These are phyloP conservation scores for Powellomyces hirtus DNA, from an alignment of 192 early-diverging fungal genomes.

Conservation along the genomic window DNA sequence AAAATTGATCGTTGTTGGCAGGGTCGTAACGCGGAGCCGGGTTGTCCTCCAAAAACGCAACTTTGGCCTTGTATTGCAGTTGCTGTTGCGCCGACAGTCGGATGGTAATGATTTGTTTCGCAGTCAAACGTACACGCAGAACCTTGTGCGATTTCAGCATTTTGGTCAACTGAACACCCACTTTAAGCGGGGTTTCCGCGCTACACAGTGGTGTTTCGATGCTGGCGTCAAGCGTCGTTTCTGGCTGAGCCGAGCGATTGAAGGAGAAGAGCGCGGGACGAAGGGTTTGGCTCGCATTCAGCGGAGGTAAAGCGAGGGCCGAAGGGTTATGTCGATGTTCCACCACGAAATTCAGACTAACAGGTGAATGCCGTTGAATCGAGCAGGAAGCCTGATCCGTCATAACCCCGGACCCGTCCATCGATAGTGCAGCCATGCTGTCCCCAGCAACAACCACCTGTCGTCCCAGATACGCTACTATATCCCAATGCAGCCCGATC, in stretches of 20 bases:
- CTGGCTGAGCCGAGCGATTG: background rate
- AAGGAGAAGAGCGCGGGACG: conserved; percentile 18
- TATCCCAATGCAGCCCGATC: conserved; percentile 24
- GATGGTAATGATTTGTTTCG: conserved; percentile 14
- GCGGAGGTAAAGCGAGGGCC: background rate
- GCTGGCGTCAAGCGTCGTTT: background rate
- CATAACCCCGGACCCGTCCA: background rate
- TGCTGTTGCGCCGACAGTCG: conserved; percentile 1
- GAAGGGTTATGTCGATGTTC: conserved; percentile 7
- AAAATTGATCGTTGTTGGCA: background rate
- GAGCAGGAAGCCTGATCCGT: background rate
- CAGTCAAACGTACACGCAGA: background rate
- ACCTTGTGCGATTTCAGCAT: conserved; percentile 1
- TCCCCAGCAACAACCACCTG: background rate
- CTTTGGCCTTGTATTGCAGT: conserved; percentile 13
- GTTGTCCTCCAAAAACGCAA: conserved; percentile 14
- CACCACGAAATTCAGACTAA: conserved; percentile 11
- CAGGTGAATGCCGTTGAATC: background rate
- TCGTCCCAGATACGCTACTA: conserved; percentile 4
- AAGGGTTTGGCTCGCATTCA: conserved; percentile 9
- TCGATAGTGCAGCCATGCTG: background rate
- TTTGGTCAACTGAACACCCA: conserved; percentile 3
- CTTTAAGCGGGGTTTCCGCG: background rate
- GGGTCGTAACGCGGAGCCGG: conserved; percentile 30
- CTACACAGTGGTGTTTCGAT: background rate